These are phyloP conservation scores for Eucalyptus cloeziana DNA, from an alignment of 345 rosid genomes.

Conservation along the genomic window DNA sequence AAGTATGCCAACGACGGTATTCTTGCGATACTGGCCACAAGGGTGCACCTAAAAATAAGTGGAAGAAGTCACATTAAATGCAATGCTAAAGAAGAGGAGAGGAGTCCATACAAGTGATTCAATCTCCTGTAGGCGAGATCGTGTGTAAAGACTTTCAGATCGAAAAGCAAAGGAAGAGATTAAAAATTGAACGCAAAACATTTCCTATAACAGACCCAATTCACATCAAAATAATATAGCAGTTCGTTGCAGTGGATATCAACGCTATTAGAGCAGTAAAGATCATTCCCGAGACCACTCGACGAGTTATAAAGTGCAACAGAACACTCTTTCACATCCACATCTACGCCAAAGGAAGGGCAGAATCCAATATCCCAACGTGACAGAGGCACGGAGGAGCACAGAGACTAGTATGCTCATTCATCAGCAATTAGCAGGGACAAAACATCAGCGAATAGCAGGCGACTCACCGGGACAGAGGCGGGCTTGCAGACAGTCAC, in stretches of 20 bases:
- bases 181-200: neutral
- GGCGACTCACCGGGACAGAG: conserved; percentile 65
- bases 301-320: neutral
- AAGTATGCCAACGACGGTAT: conserved; percentile 91
- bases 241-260: neutral
- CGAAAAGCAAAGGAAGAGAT: neutral
- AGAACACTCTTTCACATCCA: neutral
- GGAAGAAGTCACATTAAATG: neutral
- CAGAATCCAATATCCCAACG: neutral
- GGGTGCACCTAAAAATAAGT: conserved; percentile 66
- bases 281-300: neutral
- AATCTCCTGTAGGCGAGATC: neutral
- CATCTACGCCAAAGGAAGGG: neutral
- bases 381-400: neutral
- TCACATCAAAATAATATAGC: neutral
- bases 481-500: conserved; percentile 87
- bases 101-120: neutral
- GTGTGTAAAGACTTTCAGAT: neutral
- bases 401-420: neutral
- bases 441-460: neutral
- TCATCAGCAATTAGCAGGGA: neutral
- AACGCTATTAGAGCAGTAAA: neutral
- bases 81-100: neutral
- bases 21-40: conserved; percentile 96
- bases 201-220: neutral